Conservation (phyloP, 495 filamentous ascomycete species). For the Penicillium chermesinum region DNA sequence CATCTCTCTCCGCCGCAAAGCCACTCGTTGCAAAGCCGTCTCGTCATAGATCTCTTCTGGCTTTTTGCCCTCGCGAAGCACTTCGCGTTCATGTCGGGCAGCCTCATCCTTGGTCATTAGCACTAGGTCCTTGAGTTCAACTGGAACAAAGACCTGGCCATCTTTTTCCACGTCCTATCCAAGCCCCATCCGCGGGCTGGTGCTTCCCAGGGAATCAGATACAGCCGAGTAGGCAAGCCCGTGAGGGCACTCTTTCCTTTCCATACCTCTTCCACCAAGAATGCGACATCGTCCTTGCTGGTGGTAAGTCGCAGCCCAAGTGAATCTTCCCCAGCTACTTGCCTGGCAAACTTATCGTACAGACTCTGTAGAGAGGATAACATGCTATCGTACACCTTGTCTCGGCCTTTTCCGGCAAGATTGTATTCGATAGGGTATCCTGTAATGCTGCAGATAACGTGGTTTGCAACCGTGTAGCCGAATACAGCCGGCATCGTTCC, state of each 20-base stretch:
- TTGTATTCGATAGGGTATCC: conserved; percentile 84
- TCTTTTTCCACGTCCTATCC: conserved; percentile 41
- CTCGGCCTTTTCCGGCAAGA: conserved; percentile 65
- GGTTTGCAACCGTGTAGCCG: conserved; percentile 84
- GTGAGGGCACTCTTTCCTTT: conserved; percentile 77
- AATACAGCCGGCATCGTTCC: conserved; percentile 98
- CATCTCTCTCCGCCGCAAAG: conserved; percentile 58
- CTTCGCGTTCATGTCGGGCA: conserved; percentile 69
- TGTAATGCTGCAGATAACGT: conserved; percentile 80
- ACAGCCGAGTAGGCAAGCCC: conserved; percentile 70
- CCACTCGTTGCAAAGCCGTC: conserved; percentile 58
- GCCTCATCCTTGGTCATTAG: conserved; percentile 97
- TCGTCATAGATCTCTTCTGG: conserved; percentile 68
- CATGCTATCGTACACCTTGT: conserved; percentile 86
- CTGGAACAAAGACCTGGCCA: conserved; percentile 63
- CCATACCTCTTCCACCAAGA: conserved; percentile 85
- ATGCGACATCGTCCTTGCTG: conserved; percentile 73
- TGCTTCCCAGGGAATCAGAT: conserved; percentile 68
- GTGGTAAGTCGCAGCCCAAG: conserved; percentile 72
- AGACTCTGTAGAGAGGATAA: conserved; percentile 63
- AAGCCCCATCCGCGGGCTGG: conserved; percentile 49
- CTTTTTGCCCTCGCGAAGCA: conserved; percentile 63
- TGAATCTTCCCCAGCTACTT: conserved; percentile 52
- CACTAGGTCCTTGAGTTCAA: conserved; percentile 69
- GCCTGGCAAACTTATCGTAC: conserved; percentile 65